phyloP scores from a whole-genome alignment of 1,284 basidiomycete species.

The Ganoderma sinense region DNA sequence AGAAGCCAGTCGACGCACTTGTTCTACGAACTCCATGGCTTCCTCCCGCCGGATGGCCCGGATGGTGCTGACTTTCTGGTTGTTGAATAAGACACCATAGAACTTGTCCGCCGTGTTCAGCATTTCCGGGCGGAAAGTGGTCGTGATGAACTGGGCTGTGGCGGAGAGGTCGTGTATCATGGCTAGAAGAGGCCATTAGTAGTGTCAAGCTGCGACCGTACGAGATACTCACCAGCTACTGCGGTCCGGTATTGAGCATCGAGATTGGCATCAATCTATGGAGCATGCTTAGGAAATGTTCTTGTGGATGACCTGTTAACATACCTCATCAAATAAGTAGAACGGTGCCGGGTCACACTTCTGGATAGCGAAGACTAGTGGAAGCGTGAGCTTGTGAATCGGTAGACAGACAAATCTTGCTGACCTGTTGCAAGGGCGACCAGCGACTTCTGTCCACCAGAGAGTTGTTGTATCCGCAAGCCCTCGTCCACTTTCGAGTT shows the following conservation, averaged over 20 bases:
- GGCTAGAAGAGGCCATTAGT: conserved; percentile 49
- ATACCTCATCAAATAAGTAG: conserved; percentile 97
- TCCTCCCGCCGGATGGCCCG: conserved; percentile 84
- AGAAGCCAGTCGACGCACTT: conserved; percentile 49
- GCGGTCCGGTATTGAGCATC: conserved; percentile 98
- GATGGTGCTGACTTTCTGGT: conserved; percentile 92
- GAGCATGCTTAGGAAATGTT: conserved; percentile 8
- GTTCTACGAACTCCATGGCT: conserved; percentile 90
- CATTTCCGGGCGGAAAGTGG: conserved; percentile 98
- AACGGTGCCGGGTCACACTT: conserved; percentile 99
- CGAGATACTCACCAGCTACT: conserved; percentile 78
- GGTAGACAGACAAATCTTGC: conserved; percentile 16
- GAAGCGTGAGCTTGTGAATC: background rate
- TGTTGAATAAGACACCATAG: conserved; percentile 99
- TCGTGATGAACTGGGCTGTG: conserved; percentile 97
- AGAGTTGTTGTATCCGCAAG: conserved; percentile 94
- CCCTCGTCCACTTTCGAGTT: conserved; percentile 98
- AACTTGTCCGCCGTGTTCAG: conserved; percentile 94
- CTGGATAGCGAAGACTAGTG: conserved; percentile 96
- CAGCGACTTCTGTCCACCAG: conserved; percentile 97
- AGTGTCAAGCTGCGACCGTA: background rate
- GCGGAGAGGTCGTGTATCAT: conserved; percentile 94
- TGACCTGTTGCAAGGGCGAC: conserved; percentile 93
- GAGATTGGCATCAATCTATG: conserved; percentile 93
- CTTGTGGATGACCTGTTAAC: conserved; percentile 12